Evolutionary conservation across 2,329 filamentous ascomycete species (phyloP), one percentile per base, ranked within the genome.

Genomic region (Pseudocercospora vitis): DNA sequence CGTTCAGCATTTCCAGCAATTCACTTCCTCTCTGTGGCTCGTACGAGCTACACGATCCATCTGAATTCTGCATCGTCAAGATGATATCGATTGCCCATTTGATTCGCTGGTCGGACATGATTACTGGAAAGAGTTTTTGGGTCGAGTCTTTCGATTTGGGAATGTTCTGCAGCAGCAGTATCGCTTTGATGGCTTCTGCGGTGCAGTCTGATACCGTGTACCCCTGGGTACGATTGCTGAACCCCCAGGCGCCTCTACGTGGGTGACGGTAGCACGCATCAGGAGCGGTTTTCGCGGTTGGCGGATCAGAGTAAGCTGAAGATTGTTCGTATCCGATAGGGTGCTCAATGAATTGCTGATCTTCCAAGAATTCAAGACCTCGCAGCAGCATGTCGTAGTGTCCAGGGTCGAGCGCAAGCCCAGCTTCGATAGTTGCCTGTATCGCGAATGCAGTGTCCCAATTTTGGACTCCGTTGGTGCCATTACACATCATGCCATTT

Each of bases 141-240:
- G 46, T 33, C 21, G 58, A 32, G 40, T 63, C 48, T 4, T 56
- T 53, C 2, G 63, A 60, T 0, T 84, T 83, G 8, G 86, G 83
- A 7, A 85, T 83, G 63, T 86, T 85, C 68, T 99, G 94, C 2
- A 97, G 79, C 59, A 91, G 80, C 28, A 99, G 84, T 19, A 94
- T 86, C 0, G 89, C 83, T 67, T 96, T 96, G 33, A 99, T 74
- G 2, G 86, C 91, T 74, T 99, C 94, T 0, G 91, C 88, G 1
- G 95, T 89, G 70, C 92, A 97, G 72, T 99, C 94, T 61, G 88
- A 95, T 32, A 99, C 94, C 0, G 88, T 91, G 68, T 99, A 99
- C 37, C 94, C 94, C 72, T 99, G 94, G 31, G 86, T 85, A 65
- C 84, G 87, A 65, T 87, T 99, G 73, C 91, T 96, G 70, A 99